phyloP scores from a whole-genome alignment of 345 rosid genomes.

The Brassica incana region DNA sequence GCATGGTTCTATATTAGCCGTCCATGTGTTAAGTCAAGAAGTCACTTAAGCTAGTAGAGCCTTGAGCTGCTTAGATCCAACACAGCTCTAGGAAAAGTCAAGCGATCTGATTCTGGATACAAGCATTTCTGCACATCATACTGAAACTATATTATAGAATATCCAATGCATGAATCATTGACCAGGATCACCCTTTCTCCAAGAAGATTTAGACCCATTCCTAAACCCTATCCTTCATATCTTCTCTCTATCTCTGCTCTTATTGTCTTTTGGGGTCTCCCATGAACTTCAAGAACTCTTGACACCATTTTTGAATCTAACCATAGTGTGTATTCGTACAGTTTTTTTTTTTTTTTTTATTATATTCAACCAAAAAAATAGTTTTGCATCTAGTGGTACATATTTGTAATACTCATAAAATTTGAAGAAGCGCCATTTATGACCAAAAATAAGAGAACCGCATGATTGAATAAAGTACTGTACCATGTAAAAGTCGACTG shows the following conservation, averaged over 20 bases:
- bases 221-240: conserved; percentile 52
- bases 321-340: conserved; percentile 53
- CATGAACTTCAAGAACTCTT: conserved; percentile 26
- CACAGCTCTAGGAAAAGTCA: conserved; percentile 14
- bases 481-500: conserved; percentile 33
- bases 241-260: conserved; percentile 40
- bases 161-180: conserved; percentile 28
- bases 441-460: conserved; percentile 28
- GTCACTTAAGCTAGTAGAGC: conserved; percentile 2
- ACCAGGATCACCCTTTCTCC: conserved; percentile 64
- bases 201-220: conserved; percentile 56
- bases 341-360: too few species aligned
- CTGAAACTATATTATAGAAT: conserved; percentile 39
- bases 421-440: too few species aligned
- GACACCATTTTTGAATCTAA: conserved; percentile 24
- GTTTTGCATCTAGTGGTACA: too few species aligned
- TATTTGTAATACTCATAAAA: too few species aligned
- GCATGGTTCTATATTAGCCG: not conserved
- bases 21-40: conserved; percentile 14
- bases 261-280: conserved; percentile 58
- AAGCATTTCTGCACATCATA: conserved; percentile 23
- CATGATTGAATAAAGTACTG: conserved; percentile 38
- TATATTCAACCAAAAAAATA: too few species aligned
- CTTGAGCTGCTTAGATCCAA: conserved; percentile 2
- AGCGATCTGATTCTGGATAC: conserved; percentile 1